Evolutionary conservation across 257 asterid species (phyloP).

Genomic region (Euphrasia confusa): DNA sequence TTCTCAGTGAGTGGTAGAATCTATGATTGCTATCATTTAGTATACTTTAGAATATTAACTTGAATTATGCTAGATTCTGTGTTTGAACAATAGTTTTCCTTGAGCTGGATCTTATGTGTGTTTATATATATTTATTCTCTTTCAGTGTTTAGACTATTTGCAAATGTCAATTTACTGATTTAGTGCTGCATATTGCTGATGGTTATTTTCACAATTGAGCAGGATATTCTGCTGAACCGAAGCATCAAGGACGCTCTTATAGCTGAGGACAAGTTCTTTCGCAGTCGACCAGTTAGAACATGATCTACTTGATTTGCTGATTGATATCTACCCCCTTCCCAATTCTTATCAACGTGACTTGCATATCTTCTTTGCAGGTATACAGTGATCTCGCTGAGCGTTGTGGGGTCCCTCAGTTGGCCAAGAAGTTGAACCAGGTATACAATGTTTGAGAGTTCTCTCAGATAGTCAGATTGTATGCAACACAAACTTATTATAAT

Average conservation of each 20-base stretch:
- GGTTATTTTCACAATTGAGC: slow-evolving; percentile 27
- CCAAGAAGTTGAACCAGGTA: slow-evolving; percentile 99
- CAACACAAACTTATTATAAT: neutral
- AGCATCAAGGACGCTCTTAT: slow-evolving; percentile 87
- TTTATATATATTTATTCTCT: neutral
- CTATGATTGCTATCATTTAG: neutral
- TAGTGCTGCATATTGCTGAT: slow-evolving; percentile 8
- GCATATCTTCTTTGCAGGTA: slow-evolving; percentile 44
- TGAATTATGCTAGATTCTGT: too few relatives aligned
- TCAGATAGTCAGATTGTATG: neutral
- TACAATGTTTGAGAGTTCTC: slow-evolving; percentile 2
- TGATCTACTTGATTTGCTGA: slow-evolving; percentile 17
- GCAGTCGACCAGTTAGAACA: slow-evolving; percentile 71
- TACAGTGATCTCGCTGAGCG: slow-evolving; percentile 86
- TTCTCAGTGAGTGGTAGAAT: slow-evolving; percentile 1
- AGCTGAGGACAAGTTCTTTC: slow-evolving; percentile 93
- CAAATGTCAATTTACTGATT: neutral
- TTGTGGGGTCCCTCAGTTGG: slow-evolving; percentile 93
- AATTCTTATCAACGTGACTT: slow-evolving; percentile 11
- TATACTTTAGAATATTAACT: neutral
- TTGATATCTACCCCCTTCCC: slow-evolving; percentile 12
- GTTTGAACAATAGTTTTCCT: neutral
- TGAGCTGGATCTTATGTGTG: neutral
- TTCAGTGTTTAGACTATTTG: neutral
- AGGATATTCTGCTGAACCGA: slow-evolving; percentile 76